Conservation (phyloP, 108 stramenopile species). For the Seminavis robusta region DNA sequence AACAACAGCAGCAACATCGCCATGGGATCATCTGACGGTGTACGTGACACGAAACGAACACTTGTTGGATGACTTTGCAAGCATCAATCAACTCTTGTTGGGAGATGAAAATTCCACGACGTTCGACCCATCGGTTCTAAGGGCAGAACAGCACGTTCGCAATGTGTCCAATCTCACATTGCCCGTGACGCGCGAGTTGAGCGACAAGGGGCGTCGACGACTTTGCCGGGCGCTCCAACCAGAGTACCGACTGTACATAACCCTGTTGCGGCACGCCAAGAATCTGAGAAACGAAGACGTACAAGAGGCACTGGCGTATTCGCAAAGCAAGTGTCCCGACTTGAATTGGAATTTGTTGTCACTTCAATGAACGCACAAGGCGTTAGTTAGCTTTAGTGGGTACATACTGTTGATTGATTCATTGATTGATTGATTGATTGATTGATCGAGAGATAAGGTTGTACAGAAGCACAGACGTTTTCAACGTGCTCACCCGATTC, state of each 20-base stretch:
- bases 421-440: no score
- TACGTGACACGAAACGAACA: conserved; percentile 4
- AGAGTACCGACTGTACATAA: conserved; percentile 30
- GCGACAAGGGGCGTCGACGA: not conserved
- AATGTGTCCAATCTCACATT: no score
- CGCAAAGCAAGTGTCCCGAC: not conserved
- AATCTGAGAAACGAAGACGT: conserved; percentile 36
- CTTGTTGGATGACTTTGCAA: conserved; percentile 1
- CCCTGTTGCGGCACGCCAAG: conserved; percentile 25
- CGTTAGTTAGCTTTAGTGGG: no score
- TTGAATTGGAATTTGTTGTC: no score
- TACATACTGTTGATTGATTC: no score
- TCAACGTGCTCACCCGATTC: no score
- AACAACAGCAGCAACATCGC: no score
- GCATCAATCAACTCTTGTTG: conserved; percentile 1
- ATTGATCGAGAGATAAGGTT: no score
- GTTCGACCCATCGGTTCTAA: not conserved
- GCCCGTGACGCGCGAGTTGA: not conserved
- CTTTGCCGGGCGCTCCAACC: not conserved
- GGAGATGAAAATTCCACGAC: not conserved
- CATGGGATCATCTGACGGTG: no score
- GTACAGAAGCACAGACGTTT: no score
- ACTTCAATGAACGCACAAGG: no score
- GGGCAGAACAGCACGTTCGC: not conserved
- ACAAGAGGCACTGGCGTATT: not conserved